These are phyloP conservation scores for Thermoascus crustaceus DNA, from an alignment of 2,329 filamentous ascomycete species.

Conservation along the genomic window DNA sequence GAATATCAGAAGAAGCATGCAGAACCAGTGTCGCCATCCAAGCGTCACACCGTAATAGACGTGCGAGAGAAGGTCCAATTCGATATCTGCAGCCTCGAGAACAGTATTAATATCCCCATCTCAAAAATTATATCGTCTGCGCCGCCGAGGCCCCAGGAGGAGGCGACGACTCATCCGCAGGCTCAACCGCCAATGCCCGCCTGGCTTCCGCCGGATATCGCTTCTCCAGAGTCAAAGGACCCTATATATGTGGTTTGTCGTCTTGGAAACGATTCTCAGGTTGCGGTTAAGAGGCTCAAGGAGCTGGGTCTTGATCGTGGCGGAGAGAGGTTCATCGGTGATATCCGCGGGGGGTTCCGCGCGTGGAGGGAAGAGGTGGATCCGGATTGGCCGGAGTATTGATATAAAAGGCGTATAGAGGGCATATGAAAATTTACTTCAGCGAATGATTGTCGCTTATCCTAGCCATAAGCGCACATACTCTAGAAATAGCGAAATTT, in stretches of 20 bases:
- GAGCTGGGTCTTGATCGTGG: slow-evolving; percentile 27
- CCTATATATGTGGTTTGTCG: slow-evolving; percentile 41
- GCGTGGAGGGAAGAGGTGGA: slow-evolving; percentile 38
- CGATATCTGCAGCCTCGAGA: slow-evolving; percentile 65
- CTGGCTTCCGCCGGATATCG: slow-evolving; percentile 22
- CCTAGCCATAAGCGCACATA: too few species aligned
- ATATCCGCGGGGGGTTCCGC: slow-evolving; percentile 35
- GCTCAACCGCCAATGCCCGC: slow-evolving; percentile 11
- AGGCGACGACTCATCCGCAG: slow-evolving; percentile 1
- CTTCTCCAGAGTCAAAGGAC: slow-evolving; percentile 14
- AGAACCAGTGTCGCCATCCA: background rate
- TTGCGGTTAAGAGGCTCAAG: slow-evolving; percentile 36
- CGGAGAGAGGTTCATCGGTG: slow-evolving; percentile 28
- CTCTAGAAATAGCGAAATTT: too few species aligned
- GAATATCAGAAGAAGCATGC: slow-evolving; percentile 44
- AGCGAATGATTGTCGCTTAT: too few species aligned
- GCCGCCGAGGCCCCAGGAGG: slow-evolving; percentile 3
- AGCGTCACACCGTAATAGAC: slow-evolving; percentile 61
- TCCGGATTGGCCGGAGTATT: slow-evolving; percentile 35
- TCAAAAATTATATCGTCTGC: slow-evolving; percentile 30
- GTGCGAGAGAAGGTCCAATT: slow-evolving; percentile 81
- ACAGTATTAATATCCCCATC: slow-evolving; percentile 56
- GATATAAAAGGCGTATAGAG: too few species aligned
- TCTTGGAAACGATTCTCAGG: slow-evolving; percentile 42
- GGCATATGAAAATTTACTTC: too few species aligned